phyloP scores from a whole-genome alignment of 495 filamentous ascomycete genomes.

The Aspergillus cristatus region DNA sequence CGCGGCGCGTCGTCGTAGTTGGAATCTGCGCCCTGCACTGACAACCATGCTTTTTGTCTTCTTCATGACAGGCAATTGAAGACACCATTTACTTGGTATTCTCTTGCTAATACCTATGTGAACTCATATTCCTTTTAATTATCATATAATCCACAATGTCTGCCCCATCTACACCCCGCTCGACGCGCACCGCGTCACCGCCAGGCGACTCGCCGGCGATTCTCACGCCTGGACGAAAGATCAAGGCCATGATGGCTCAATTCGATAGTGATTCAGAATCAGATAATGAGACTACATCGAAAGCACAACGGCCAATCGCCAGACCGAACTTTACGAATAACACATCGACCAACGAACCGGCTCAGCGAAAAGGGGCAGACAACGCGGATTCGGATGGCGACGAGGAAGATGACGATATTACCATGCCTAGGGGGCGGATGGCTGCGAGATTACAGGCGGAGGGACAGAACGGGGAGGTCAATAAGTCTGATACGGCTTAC shows the following conservation, averaged over 20 bases:
- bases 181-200: slow-evolving; percentile 32
- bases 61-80: not conserved
- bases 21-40: not conserved
- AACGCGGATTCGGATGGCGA: slow-evolving; percentile 10
- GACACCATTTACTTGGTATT: no score
- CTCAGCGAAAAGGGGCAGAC: not conserved
- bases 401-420: slow-evolving; percentile 41
- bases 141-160: slow-evolving; percentile 20
- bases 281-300: slow-evolving; percentile 24
- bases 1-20: not conserved
- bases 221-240: slow-evolving; percentile 61
- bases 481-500: slow-evolving; percentile 25
- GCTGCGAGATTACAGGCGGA: slow-evolving; percentile 55
- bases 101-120: no score
- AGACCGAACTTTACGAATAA: slow-evolving; percentile 14
- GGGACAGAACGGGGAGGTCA: not conserved
- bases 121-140: not conserved
- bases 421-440: slow-evolving; percentile 59
- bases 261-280: slow-evolving; percentile 52
- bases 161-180: slow-evolving; percentile 32
- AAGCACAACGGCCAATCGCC: slow-evolving; percentile 7
- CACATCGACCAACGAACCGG: slow-evolving; percentile 3
- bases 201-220: slow-evolving; percentile 25
- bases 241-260: slow-evolving; percentile 56
- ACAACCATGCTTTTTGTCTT: not conserved